These are phyloP conservation scores for Chlorella sorokiniana DNA, from an alignment of 139 green algal genomes.

Conservation along the genomic window DNA sequence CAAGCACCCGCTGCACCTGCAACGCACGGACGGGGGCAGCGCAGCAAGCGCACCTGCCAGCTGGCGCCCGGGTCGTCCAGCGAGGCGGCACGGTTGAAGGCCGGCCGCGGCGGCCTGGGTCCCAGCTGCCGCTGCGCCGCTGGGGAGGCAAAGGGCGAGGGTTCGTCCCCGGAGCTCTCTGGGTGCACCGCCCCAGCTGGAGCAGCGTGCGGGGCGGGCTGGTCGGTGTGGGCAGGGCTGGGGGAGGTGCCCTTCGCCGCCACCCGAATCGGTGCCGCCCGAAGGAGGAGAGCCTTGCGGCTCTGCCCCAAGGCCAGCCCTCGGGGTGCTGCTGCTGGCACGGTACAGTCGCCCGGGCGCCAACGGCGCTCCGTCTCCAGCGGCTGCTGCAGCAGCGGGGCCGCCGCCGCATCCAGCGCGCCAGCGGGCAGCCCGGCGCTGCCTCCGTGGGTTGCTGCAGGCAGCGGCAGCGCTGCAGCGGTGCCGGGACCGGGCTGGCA, in stretches of 20 bases:
- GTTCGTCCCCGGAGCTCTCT: too few relatives aligned
- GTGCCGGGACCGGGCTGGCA: slow-evolving; percentile 9
- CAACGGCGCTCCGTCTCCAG: background rate
- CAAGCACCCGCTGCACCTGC: too few relatives aligned
- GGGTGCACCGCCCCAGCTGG: too few relatives aligned
- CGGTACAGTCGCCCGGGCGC: background rate
- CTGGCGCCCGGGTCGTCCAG: slow-evolving; percentile 11
- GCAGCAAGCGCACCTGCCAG: background rate
- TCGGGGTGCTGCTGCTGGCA: slow-evolving; percentile 2
- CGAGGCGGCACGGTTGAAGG: background rate
- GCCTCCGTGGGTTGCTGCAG: background rate
- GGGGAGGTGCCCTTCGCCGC: too few relatives aligned
- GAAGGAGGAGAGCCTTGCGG: too few relatives aligned
- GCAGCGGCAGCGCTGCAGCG: too few relatives aligned
- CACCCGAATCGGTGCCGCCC: too few relatives aligned
- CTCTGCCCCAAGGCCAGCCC: background rate
- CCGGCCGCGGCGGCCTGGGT: background rate
- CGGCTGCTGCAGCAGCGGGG: background rate
- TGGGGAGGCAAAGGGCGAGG: too few relatives aligned
- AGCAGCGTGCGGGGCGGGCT: too few relatives aligned
- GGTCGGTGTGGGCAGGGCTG: too few relatives aligned
- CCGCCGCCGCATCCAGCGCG: background rate
- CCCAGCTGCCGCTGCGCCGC: background rate
- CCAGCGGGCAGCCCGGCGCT: background rate
- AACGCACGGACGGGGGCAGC: background rate